Evolutionary conservation across 805 yeast genomes (phyloP).

Genomic region (Kuraishia floccosa): DNA sequence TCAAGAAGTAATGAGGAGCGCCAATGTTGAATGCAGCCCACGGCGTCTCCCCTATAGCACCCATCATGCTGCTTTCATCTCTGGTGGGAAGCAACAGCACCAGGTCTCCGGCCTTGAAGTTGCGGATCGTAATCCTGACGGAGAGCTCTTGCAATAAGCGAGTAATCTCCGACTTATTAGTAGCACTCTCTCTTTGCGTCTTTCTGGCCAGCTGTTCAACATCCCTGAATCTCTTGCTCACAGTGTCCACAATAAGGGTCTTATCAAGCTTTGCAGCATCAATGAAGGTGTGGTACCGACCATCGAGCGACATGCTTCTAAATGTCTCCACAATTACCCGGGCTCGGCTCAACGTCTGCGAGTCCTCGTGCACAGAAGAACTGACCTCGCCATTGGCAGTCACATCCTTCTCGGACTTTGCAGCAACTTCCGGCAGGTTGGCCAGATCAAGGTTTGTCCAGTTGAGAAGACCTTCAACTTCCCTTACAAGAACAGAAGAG

Average conservation of each 20-base stretch:
- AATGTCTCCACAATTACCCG: not conserved
- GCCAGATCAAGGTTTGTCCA: too few species aligned
- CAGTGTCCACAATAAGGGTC: conserved; percentile 18
- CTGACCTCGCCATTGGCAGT: too few species aligned
- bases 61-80: conserved; percentile 2
- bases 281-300: conserved; percentile 22
- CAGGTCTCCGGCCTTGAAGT: conserved; percentile 64
- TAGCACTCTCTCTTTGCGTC: conserved; percentile 60
- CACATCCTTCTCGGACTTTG: too few species aligned
- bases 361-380: too few species aligned
- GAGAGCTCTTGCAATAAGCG: conserved; percentile 20
- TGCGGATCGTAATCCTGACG: conserved; percentile 53
- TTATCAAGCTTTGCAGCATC: conserved; percentile 12
- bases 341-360: too few species aligned
- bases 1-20: conserved; percentile 73
- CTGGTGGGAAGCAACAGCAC: conserved; percentile 76
- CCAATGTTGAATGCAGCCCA: conserved; percentile 96
- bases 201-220: conserved; percentile 85
- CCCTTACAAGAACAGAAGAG: too few species aligned
- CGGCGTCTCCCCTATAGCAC: conserved; percentile 25
- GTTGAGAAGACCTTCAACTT: too few species aligned
- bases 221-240: conserved; percentile 72
- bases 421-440: too few species aligned
- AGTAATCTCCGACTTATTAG: conserved; percentile 33
- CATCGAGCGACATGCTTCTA: conserved; percentile 9